Evolutionary conservation across 192 early-diverging fungal species (phyloP), one percentile per base, ranked within the genome.

Genomic region (Rhizophagus sp.): DNA sequence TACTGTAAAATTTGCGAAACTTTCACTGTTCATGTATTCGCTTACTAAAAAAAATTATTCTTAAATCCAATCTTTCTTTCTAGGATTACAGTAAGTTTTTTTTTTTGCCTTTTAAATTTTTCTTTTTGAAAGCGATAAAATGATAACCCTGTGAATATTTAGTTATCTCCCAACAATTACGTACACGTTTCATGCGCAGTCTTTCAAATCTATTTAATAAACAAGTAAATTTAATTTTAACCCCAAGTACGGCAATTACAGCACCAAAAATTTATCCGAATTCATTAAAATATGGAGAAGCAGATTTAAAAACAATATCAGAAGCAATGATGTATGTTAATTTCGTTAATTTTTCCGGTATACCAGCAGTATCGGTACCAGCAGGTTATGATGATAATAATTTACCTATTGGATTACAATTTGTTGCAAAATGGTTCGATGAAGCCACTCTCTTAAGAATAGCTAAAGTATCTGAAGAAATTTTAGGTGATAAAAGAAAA

Each of bases 341-440:
- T 76, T 79, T 93, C 76, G 90, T 85, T 25, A 94, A 94, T 73
- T 82, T 92, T 9, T 84, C 88, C 2, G 93, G 93, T 33, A 85
- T 93, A 62, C 93, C 93, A 8, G 91, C 86, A 12, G 84, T 92
- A 15, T 83, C 84, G 11, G 88, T 89, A 17, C 92, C 92, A 15
- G 85, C 88, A 39, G 93, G 93, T 0, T 92, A 88, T 61, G 74
- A 85, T 27, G 76, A 84, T 3, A 80, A 83, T 11, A 86, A 87
- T 2, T 74, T 93, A 19, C 93, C 93, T 3, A 84, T 93, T 65
- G 92, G 89, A 27, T 75, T 92, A 68, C 93, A 94, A 73, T 89
- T 94, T 78, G 88, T 89, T 84, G 84, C 86, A 5, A 84, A 88
- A 70, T 94, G 93, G 93, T 92, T 86, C 84, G 84, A 93, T 73